A percentile compares a stretch with the other conserved stretches of the same genome.
phyloP scores from a whole-genome alignment of 805 yeast species.

The Blastobotrys peoriensis region DNA sequence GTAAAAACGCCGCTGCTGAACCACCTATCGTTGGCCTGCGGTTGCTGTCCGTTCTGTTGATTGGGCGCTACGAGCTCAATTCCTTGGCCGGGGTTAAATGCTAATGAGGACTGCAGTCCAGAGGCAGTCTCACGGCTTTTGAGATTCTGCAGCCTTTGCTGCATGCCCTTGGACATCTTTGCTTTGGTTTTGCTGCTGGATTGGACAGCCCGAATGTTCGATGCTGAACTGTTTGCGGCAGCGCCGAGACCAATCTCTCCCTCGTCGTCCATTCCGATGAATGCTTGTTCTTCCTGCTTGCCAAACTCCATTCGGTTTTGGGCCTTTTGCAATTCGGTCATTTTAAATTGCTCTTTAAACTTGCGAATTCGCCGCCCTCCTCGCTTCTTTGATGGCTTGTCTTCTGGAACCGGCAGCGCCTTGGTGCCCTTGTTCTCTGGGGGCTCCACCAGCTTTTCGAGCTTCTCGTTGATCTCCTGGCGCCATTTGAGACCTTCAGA shows the following conservation, averaged over 20 bases:
- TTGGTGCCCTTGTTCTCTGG: slow-evolving; percentile 59
- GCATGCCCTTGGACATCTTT: slow-evolving; percentile 57
- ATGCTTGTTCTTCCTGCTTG: slow-evolving; percentile 58
- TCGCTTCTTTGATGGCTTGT: slow-evolving; percentile 69
- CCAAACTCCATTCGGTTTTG: slow-evolving; percentile 86
- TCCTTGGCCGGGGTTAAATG: slow-evolving; percentile 24
- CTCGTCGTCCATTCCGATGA: slow-evolving; percentile 51
- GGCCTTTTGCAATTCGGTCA: slow-evolving; percentile 75
- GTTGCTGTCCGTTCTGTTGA: slow-evolving; percentile 4
- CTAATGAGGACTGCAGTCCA: slow-evolving; percentile 19
- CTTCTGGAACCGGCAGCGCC: slow-evolving; percentile 71
- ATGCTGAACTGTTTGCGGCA: slow-evolving; percentile 45
- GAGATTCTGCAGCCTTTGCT: slow-evolving; percentile 31
- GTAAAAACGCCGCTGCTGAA: slow-evolving; percentile 23
- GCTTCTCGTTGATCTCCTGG: slow-evolving; percentile 52
- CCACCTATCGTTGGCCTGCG: slow-evolving; percentile 20
- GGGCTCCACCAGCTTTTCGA: slow-evolving; percentile 70
- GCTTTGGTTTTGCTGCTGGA: slow-evolving; percentile 41
- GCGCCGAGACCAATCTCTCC: slow-evolving; percentile 63
- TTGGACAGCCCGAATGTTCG: slow-evolving; percentile 17
- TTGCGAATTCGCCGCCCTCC: slow-evolving; percentile 81
- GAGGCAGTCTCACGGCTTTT: not conserved
- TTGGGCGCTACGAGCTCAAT: slow-evolving; percentile 24
- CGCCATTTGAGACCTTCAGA: slow-evolving; percentile 53
- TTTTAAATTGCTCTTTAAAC: slow-evolving; percentile 70